Evolutionary conservation across 306 rosid genomes (phyloP), one percentile per base, ranked within the genome.

Genomic region (Gastrolobium villosum): DNA sequence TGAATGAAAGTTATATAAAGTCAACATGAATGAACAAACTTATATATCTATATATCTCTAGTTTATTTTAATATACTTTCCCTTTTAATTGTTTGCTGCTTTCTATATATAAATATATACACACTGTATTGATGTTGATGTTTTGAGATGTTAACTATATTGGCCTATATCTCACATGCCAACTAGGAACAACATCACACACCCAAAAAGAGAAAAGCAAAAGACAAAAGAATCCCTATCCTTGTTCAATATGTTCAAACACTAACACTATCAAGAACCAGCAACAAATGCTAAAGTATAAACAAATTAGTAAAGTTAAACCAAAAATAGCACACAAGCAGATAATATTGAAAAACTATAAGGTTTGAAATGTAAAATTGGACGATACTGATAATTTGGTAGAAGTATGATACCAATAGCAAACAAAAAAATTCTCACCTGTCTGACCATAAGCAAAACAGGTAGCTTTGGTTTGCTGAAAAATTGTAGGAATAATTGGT

Each of bases 391-490:
- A 70, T 60, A 81, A 57, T 50, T 40, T 15, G 40, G 54, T 46
- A 62, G 54, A 37, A 3, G 54, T 53, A 40, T 3, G 28, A 66
- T 28, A 78, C 53, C 54, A 30, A 32, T 5, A 78, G 49, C 11
- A 68, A 36, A 54, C 4, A 44, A 78, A 43, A 79, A 79, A 71
- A 37, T 35, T 71, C 81, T 70, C 59, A 96, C 99, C 99, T 85
- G 99, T 96, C 76, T 96, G 99, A 57, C 99, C 99, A 83, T 96
- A 96, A 75, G 99, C 99, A 78, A 96, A 93, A 81, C 99, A 96
- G 9, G 99, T 96, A 80, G 99, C 99, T 83, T 96, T 96, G 77
- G 99, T 93, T 80, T 94, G 90, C 86, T 91, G 86, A 78, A 96
- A 96, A 65, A 96, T 96, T 77, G 89, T 91, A 77, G 99, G 99